These are phyloP conservation scores for Aphanoascus verrucosus DNA, from an alignment of 2,329 filamentous ascomycete genomes.

Conservation along the genomic window DNA sequence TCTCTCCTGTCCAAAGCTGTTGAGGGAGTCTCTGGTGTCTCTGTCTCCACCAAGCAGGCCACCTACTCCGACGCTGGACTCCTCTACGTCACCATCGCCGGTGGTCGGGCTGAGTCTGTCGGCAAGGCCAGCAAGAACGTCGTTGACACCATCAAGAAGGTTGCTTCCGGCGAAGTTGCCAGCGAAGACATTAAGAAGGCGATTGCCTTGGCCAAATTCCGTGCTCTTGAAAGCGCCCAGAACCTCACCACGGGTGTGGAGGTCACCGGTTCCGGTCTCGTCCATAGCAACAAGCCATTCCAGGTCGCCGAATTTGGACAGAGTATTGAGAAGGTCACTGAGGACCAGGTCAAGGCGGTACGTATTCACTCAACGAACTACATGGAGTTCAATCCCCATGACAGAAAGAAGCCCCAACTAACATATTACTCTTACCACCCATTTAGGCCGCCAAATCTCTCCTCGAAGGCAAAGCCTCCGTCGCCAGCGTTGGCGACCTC, in stretches of 20 bases:
- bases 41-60: conserved; percentile 62
- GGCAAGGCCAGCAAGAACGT: conserved; percentile 63
- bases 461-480: conserved; percentile 76
- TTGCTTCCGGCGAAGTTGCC: conserved; percentile 62
- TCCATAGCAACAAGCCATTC: conserved; percentile 71
- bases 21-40: conserved; percentile 53
- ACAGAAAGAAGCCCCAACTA: conserved; percentile 11
- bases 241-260: conserved; percentile 66
- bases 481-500: conserved; percentile 84
- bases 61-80: conserved; percentile 93
- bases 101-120: conserved; percentile 65
- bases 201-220: conserved; percentile 85
- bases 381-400: background rate
- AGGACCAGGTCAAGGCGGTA: conserved; percentile 77
- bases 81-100: conserved; percentile 69
- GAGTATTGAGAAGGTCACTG: conserved; percentile 67
- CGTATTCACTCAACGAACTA: conserved; percentile 29
- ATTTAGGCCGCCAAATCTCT: conserved; percentile 73
- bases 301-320: conserved; percentile 72
- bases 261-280: conserved; percentile 70
- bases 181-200: conserved; percentile 88
- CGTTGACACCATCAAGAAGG: conserved; percentile 70
- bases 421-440: conserved; percentile 19
- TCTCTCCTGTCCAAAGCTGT: conserved; percentile 75
- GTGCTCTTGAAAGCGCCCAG: conserved; percentile 72